Evolutionary conservation across 352 stramenopile genomes (phyloP).

Genomic region (Globisporangium cederbergense): DNA sequence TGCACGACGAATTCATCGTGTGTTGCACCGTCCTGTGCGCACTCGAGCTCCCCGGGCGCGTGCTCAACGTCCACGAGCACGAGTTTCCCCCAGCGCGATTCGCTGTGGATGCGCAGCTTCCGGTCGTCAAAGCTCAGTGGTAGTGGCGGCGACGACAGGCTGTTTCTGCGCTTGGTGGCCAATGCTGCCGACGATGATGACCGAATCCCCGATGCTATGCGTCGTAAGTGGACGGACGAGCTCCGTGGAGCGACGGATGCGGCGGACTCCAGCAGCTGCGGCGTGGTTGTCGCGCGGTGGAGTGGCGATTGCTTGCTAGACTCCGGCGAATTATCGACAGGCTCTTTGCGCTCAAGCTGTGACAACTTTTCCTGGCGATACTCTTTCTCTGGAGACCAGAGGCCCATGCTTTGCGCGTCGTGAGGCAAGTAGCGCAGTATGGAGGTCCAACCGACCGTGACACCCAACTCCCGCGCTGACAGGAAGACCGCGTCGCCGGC

Average conservation of each 20-base stretch:
- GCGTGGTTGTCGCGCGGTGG: too few species aligned
- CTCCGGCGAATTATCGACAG: neutral
- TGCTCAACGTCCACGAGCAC: slow-evolving; percentile 12
- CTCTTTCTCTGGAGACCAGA: neutral
- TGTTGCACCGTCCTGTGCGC: too few species aligned
- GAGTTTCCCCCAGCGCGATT: slow-evolving; percentile 19
- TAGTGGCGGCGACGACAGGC: too few species aligned
- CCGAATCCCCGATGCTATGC: too few species aligned
- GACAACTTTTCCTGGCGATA: neutral
- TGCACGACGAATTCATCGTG: too few species aligned
- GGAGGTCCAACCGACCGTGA: neutral
- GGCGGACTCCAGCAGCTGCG: neutral
- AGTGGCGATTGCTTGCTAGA: neutral
- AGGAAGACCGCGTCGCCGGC: slow-evolving; percentile 29
- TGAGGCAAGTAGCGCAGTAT: neutral
- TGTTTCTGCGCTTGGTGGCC: neutral
- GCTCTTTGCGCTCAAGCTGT: neutral
- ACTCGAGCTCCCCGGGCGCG: too few species aligned
- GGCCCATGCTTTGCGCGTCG: neutral
- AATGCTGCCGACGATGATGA: too few species aligned
- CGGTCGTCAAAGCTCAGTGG: slow-evolving; percentile 4
- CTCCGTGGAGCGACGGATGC: too few species aligned
- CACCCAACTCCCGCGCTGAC: neutral
- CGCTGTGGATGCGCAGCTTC: slow-evolving; percentile 16
- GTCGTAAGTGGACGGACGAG: too few species aligned